These are phyloP conservation scores for Kluyveromyces sp. DNA, from an alignment of 1,139 yeast species.

Conservation along the genomic window DNA sequence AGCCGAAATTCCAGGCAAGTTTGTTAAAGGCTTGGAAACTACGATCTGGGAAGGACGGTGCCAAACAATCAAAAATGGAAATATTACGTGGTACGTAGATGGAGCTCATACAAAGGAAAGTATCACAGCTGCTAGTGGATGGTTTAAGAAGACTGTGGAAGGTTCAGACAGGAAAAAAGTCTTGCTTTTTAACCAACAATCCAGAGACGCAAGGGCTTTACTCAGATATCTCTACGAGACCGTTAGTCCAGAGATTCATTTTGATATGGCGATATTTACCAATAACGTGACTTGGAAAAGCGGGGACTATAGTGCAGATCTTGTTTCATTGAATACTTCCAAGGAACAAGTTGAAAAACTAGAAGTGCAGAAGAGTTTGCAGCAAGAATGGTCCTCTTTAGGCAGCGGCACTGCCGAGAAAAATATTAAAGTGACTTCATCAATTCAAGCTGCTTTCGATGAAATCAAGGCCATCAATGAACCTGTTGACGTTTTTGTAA, in stretches of 20 bases:
- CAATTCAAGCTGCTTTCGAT: conserved; percentile 68
- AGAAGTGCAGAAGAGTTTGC: conserved; percentile 71
- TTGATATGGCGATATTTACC: conserved; percentile 76
- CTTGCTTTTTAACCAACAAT: conserved; percentile 86
- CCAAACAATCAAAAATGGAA: conserved; percentile 50
- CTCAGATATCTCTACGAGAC: conserved; percentile 45
- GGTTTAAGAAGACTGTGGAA: conserved; percentile 52
- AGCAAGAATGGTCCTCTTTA: conserved; percentile 52
- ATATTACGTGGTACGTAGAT: conserved; percentile 72
- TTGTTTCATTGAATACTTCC: conserved; percentile 77
- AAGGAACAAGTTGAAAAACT: conserved; percentile 68
- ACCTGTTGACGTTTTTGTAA: conserved; percentile 70
- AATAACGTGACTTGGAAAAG: conserved; percentile 88
- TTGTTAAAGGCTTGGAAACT: conserved; percentile 54
- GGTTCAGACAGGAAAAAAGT: conserved; percentile 30
- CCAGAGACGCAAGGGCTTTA: conserved; percentile 70
- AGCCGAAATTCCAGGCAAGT: conserved; percentile 31
- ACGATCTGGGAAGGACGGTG: conserved; percentile 96
- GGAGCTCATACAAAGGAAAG: conserved; percentile 96
- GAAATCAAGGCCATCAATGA: conserved; percentile 36
- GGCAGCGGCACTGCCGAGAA: conserved; percentile 36
- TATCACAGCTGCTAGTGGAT: conserved; percentile 64
- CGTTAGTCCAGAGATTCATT: conserved; percentile 35
- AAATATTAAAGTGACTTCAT: conserved; percentile 52
- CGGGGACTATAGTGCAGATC: conserved; percentile 73